phyloP scores from a whole-genome alignment of 192 early-diverging fungal species.

The Podila minutissima region DNA sequence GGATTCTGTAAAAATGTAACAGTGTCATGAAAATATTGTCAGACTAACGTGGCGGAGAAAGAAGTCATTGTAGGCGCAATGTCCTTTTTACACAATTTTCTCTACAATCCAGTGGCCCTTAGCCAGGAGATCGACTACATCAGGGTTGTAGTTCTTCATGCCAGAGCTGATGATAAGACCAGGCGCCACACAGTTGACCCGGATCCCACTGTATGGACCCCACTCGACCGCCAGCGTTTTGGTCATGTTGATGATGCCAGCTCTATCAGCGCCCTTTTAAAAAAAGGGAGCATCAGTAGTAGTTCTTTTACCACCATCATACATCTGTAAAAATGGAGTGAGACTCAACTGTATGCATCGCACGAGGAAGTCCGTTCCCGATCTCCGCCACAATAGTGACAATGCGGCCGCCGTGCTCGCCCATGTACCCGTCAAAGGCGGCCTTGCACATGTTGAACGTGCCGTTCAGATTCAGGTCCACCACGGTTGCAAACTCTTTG shows the following conservation, averaged over 20 bases:
- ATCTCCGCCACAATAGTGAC: conserved; percentile 22
- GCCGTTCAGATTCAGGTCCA: conserved; percentile 24
- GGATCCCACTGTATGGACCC: conserved; percentile 25
- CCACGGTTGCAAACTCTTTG: conserved; percentile 15
- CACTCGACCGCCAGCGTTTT: conserved; percentile 32
- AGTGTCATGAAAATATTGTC: not conserved
- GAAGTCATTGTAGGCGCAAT: too few relatives aligned
- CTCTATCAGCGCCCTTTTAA: conserved; percentile 11
- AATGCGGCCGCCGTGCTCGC: conserved; percentile 28
- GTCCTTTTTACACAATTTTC: too few relatives aligned
- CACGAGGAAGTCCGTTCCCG: conserved; percentile 21
- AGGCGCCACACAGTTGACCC: conserved; percentile 29
- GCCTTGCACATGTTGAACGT: conserved; percentile 23
- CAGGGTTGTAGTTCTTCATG: conserved; percentile 25
- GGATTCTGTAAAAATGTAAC: conserved; percentile 15
- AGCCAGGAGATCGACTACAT: conserved; percentile 4
- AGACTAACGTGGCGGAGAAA: too few relatives aligned
- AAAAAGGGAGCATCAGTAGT: not conserved
- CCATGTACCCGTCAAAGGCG: conserved; percentile 22
- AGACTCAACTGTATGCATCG: conserved; percentile 13
- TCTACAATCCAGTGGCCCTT: conserved; percentile 18
- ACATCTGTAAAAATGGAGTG: not conserved
- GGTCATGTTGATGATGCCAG: conserved; percentile 33
- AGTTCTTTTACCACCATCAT: too few relatives aligned
- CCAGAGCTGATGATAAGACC: conserved; percentile 27